These are phyloP conservation scores for Didymella exigua DNA, from an alignment of 2,329 filamentous ascomycete species.

Conservation along the genomic window DNA sequence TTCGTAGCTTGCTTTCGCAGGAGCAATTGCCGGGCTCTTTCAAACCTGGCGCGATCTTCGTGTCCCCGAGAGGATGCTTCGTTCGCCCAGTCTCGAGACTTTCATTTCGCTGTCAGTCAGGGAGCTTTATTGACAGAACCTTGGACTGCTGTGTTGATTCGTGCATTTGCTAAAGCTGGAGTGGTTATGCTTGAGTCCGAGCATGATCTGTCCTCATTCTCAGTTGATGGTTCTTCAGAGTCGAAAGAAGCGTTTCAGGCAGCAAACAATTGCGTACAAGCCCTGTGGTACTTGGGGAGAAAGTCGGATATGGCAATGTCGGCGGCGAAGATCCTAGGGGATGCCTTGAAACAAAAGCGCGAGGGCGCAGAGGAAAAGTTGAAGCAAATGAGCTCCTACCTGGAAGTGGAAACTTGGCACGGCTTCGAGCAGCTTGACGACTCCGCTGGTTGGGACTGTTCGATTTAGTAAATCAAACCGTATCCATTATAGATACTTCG, in stretches of 20 bases:
- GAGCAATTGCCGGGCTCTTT: slow-evolving; percentile 54
- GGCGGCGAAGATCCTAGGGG: slow-evolving; percentile 48
- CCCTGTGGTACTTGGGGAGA: slow-evolving; percentile 60
- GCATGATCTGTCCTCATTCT: slow-evolving; percentile 14
- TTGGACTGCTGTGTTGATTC: slow-evolving; percentile 63
- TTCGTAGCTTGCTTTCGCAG: slow-evolving; percentile 52
- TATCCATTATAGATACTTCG: not conserved
- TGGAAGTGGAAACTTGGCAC: slow-evolving; percentile 36
- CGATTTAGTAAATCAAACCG: slow-evolving; percentile 1
- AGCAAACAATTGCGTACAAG: slow-evolving; percentile 58
- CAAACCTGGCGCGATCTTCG: slow-evolving; percentile 57
- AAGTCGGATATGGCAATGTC: slow-evolving; percentile 60
- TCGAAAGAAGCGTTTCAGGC: slow-evolving; percentile 43
- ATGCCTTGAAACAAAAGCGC: slow-evolving; percentile 39
- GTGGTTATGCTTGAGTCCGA: slow-evolving; percentile 49
- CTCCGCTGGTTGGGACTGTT: slow-evolving; percentile 28
- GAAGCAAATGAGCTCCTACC: slow-evolving; percentile 32
- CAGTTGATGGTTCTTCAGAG: not conserved
- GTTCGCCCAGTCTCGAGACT: slow-evolving; percentile 48
- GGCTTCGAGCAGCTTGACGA: slow-evolving; percentile 28
- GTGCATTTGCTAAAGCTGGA: slow-evolving; percentile 58
- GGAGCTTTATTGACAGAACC: slow-evolving; percentile 65
- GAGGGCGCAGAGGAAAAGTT: slow-evolving; percentile 30
- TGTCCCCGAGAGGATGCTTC: slow-evolving; percentile 41
- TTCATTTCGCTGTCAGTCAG: slow-evolving; percentile 61